phyloP scores from a whole-genome alignment of 768 basidiomycete species.

The Lactarius hatsudake region DNA sequence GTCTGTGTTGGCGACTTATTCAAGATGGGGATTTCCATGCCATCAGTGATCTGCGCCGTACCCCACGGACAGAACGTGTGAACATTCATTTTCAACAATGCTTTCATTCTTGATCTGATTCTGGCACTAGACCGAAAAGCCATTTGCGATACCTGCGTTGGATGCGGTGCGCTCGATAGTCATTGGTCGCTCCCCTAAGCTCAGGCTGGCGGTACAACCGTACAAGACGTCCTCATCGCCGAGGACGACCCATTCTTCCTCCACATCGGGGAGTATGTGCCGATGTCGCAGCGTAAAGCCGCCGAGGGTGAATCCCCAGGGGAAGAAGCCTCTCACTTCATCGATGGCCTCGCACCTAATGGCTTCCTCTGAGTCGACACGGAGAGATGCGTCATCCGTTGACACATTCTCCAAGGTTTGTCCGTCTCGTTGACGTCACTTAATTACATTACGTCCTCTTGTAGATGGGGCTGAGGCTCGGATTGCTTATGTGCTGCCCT shows the following conservation, averaged over 20 bases:
- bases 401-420: conserved; percentile 75
- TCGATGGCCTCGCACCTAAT: conserved; percentile 53
- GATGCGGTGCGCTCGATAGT: conserved; percentile 53
- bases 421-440: not conserved
- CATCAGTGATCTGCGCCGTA: conserved; percentile 69
- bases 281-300: conserved; percentile 37
- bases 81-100: not conserved
- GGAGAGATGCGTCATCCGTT: conserved; percentile 79
- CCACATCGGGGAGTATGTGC: conserved; percentile 56
- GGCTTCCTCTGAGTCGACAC: conserved; percentile 65
- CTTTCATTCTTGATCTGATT: not conserved
- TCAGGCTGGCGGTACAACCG: conserved; percentile 26
- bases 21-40: conserved; percentile 47
- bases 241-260: conserved; percentile 84
- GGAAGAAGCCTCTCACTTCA: conserved; percentile 43
- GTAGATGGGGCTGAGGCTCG: conserved; percentile 74
- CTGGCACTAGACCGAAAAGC: conserved; percentile 61
- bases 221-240: conserved; percentile 65
- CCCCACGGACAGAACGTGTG: conserved; percentile 68
- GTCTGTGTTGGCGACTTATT: too few relatives aligned
- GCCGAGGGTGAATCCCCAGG: conserved; percentile 3
- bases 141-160: conserved; percentile 74
- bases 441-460: conserved; percentile 18
- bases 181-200: conserved; percentile 4
- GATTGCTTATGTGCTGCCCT: conserved; percentile 77